These are phyloP conservation scores for Firmiana major DNA, from an alignment of 345 rosid species.

Conservation along the genomic window DNA sequence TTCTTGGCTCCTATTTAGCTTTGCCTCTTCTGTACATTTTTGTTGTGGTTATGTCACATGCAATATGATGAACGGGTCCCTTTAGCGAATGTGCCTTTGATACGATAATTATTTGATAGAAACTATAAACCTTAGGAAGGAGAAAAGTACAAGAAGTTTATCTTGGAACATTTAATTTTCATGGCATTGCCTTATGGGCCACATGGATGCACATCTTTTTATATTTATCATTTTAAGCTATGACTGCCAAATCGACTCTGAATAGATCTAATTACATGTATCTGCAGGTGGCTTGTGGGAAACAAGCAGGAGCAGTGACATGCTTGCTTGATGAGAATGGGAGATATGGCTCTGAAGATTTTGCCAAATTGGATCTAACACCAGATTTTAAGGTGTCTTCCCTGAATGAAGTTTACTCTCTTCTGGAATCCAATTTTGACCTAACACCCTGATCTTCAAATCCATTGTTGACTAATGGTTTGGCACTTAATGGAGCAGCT, in stretches of 20 bases:
- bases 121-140: too few species aligned
- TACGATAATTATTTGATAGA: not conserved
- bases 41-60: not conserved
- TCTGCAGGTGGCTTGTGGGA: conserved; percentile 80
- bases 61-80: not conserved
- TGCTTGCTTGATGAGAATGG: conserved; percentile 88
- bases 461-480: not conserved
- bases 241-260: not conserved
- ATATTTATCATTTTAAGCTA: not conserved
- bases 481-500: not conserved
- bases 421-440: conserved; percentile 66
- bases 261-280: conserved; percentile 4
- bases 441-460: conserved; percentile 40
- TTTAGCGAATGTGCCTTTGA: not conserved
- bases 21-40: not conserved
- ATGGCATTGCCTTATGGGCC: not conserved
- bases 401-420: conserved; percentile 46
- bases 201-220: not conserved
- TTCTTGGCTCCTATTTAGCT: not conserved
- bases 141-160: not conserved
- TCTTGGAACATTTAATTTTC: not conserved
- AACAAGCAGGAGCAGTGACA: conserved; percentile 79
- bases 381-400: conserved; percentile 85
- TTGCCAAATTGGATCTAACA: conserved; percentile 36
- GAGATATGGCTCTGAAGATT: conserved; percentile 54